phyloP scores from a whole-genome alignment of 768 basidiomycete species.

The Lactarius deliciosus region DNA sequence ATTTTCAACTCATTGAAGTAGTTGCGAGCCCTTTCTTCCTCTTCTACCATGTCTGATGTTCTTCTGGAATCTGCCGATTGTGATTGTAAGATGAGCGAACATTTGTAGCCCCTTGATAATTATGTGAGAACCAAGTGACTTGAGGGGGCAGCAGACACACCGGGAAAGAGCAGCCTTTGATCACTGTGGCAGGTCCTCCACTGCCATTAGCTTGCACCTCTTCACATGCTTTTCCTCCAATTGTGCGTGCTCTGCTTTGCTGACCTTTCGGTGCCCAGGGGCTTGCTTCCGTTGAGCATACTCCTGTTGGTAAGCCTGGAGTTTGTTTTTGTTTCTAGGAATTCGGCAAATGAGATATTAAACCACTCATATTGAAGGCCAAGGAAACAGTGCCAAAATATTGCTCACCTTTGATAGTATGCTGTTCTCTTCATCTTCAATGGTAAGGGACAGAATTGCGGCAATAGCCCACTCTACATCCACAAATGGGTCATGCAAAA shows the following conservation, averaged over 20 bases:
- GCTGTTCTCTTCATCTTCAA: neutral
- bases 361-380: too few relatives aligned
- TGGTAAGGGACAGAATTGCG: neutral
- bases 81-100: too few relatives aligned
- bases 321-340: neutral
- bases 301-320: neutral
- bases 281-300: neutral
- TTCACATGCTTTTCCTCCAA: neutral
- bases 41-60: too few relatives aligned
- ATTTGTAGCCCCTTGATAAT: too few relatives aligned
- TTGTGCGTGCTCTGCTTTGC: neutral
- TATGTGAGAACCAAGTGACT: too few relatives aligned
- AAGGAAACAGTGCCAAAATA: too few relatives aligned
- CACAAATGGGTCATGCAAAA: too few relatives aligned
- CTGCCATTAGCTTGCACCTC: neutral
- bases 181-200: neutral
- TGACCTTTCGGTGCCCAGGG: neutral
- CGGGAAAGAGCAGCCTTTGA: neutral
- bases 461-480: neutral
- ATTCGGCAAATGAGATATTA: neutral
- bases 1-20: too few relatives aligned
- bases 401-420: neutral
- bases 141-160: too few relatives aligned
- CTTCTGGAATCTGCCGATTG: too few relatives aligned
- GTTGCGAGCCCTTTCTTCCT: too few relatives aligned